Percentiles rank a stretch among this genome's conserved stretches.
phyloP scores from a whole-genome alignment of 2,329 filamentous ascomycete genomes.

The Chrysoporthe puriensis region DNA sequence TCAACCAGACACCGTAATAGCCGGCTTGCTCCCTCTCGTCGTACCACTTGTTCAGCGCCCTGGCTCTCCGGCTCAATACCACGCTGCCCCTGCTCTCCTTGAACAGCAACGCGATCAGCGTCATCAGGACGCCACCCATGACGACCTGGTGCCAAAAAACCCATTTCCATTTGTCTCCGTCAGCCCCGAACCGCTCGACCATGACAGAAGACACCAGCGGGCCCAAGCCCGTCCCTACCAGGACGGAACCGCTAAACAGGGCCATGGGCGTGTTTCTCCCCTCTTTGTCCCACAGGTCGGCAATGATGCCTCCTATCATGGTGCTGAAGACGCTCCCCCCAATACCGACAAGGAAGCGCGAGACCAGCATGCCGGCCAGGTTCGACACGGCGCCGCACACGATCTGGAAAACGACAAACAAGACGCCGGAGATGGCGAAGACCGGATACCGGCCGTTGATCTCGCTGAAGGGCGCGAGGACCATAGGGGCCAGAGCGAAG shows the following conservation, averaged over 20 bases:
- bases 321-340: slow-evolving; percentile 80
- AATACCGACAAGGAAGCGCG: slow-evolving; percentile 77
- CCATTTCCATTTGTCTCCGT: slow-evolving; percentile 70
- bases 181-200: slow-evolving; percentile 55
- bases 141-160: slow-evolving; percentile 87
- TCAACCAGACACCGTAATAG: slow-evolving; percentile 49
- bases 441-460: slow-evolving; percentile 86
- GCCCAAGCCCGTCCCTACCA: slow-evolving; percentile 79
- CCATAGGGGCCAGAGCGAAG: slow-evolving; percentile 84
- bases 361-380: slow-evolving; percentile 73
- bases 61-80: slow-evolving; percentile 75
- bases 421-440: slow-evolving; percentile 72
- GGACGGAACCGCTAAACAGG: slow-evolving; percentile 76
- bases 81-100: slow-evolving; percentile 83
- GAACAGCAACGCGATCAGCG: slow-evolving; percentile 70
- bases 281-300: slow-evolving; percentile 79
- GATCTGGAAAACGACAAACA: slow-evolving; percentile 73
- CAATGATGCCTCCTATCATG: slow-evolving; percentile 90
- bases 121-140: slow-evolving; percentile 63
- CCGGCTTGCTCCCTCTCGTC: slow-evolving; percentile 70
- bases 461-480: slow-evolving; percentile 84
- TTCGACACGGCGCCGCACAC: slow-evolving; percentile 72
- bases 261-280: slow-evolving; percentile 90
- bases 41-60: slow-evolving; percentile 77
- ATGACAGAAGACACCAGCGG: slow-evolving; percentile 75